Conservation (phyloP, 352 stramenopile genomes). For the Aphanomyces invadans region DNA sequence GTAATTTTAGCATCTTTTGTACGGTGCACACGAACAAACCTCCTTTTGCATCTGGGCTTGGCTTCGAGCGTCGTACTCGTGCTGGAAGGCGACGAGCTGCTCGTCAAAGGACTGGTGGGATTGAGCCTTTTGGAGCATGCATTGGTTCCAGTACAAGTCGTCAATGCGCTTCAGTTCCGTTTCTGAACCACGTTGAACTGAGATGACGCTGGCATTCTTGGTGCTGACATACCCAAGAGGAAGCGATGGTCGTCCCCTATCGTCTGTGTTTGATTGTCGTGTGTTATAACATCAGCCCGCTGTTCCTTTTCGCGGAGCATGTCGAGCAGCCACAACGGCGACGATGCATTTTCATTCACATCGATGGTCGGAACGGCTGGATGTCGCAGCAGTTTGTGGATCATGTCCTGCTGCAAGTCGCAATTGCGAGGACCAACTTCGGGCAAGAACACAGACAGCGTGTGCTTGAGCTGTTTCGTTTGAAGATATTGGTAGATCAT, state of each 20-base stretch:
- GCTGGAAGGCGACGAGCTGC: conserved; percentile 4
- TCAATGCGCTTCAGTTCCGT: conserved; percentile 21
- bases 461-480: conserved; percentile 23
- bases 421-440: conserved; percentile 15
- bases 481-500: conserved; percentile 17
- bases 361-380: neutral
- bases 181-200: conserved; percentile 3
- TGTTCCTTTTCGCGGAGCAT: conserved; percentile 2
- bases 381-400: neutral
- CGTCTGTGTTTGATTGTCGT: conserved; percentile 21
- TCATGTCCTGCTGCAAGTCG: conserved; percentile 3
- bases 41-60: conserved; percentile 12
- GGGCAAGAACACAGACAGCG: conserved; percentile 20
- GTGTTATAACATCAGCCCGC: neutral
- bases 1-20: neutral
- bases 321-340: conserved; percentile 1
- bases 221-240: conserved; percentile 9
- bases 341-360: no score
- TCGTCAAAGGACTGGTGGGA: conserved; percentile 2
- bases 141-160: conserved; percentile 13
- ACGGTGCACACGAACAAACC: neutral
- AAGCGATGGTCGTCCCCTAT: conserved; percentile 11
- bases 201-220: neutral
- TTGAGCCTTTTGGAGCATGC: neutral
- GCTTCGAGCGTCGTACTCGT: conserved; percentile 13